Percentiles rank a stretch among this genome's conserved stretches.
Evolutionary conservation across 2,329 filamentous ascomycete species (phyloP).

Genomic region (Neofusicoccum sp.): DNA sequence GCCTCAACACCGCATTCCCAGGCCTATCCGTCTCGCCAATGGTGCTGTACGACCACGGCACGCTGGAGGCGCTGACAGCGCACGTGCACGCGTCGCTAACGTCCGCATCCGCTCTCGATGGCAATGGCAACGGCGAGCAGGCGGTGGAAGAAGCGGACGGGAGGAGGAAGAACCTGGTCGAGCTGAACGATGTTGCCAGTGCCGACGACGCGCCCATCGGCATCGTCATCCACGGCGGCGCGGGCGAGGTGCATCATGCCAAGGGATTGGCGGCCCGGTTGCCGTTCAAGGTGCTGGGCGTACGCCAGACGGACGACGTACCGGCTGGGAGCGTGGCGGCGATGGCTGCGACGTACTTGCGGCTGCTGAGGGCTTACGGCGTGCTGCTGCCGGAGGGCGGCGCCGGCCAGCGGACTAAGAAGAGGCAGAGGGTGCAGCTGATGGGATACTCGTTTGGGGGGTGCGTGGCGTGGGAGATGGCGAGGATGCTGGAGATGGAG

Average conservation of each 20-base stretch:
- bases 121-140: too few relatives aligned
- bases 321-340: not conserved
- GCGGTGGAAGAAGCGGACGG: too few relatives aligned
- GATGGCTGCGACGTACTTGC: not conserved
- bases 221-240: not conserved
- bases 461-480: not conserved
- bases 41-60: not conserved
- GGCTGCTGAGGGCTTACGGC: too few relatives aligned
- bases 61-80: not conserved
- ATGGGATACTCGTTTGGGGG: not conserved
- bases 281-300: not conserved
- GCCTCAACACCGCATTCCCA: not conserved
- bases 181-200: not conserved
- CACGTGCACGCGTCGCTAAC: not conserved
- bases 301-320: not conserved
- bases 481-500: not conserved
- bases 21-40: not conserved
- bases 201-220: not conserved
- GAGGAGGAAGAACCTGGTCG: not conserved
- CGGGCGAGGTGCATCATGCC: not conserved
- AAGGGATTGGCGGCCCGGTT: not conserved
- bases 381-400: too few relatives aligned
- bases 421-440: not conserved
- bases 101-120: too few relatives aligned
- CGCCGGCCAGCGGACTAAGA: too few relatives aligned